Evolutionary conservation across 2,329 filamentous ascomycete genomes (phyloP).

Genomic region (Drechslerella coelobrocha): DNA sequence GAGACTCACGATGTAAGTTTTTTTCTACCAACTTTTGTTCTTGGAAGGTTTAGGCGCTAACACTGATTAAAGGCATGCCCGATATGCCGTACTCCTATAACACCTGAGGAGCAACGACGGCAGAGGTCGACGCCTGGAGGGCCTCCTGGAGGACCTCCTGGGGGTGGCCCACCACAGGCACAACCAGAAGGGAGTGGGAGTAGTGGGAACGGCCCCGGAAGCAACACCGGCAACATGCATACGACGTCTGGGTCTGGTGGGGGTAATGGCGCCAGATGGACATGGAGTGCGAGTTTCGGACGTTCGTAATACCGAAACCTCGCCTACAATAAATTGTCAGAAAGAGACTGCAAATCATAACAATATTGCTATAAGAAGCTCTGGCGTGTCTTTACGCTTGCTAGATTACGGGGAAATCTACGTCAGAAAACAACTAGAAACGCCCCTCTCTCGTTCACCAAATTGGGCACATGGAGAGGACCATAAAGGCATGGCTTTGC

Average conservation of each 20-base stretch:
- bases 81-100: constrained; percentile 54
- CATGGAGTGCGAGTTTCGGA: constrained; percentile 37
- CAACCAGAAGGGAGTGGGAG: constrained; percentile 3
- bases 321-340: constrained; percentile 9
- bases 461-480: neutral
- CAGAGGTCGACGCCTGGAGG: constrained; percentile 37
- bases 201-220: neutral
- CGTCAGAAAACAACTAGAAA: constrained; percentile 3
- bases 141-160: constrained; percentile 20
- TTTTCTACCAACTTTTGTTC: neutral
- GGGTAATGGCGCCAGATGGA: constrained; percentile 37
- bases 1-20: constrained; percentile 54
- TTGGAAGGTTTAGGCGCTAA: constrained; percentile 3
- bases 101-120: constrained; percentile 51
- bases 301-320: neutral
- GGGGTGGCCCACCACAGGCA: constrained; percentile 7
- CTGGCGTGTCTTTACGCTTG: neutral
- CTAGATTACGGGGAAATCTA: neutral
- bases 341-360: neutral
- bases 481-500: constrained; percentile 7
- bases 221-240: constrained; percentile 21
- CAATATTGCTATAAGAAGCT: neutral
- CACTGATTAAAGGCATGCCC: constrained; percentile 51
- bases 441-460: neutral
- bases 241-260: constrained; percentile 37